These are phyloP conservation scores for Graphiopsis chlorocephala DNA, from an alignment of 2,329 filamentous ascomycete species.

Conservation along the genomic window DNA sequence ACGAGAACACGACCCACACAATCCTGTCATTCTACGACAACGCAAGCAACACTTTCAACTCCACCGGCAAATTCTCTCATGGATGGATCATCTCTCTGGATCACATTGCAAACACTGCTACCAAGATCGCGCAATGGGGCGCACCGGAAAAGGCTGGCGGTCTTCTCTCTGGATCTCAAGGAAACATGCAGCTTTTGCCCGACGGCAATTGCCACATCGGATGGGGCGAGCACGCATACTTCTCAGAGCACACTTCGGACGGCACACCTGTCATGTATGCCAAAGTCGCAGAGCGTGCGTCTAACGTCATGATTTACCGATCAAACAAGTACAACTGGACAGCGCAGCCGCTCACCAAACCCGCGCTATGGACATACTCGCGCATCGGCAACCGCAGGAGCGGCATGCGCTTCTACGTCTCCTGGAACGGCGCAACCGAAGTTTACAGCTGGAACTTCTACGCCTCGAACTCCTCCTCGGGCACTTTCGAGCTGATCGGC, in stretches of 20 bases:
- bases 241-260: constrained; percentile 46
- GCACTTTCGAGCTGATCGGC: constrained; percentile 39
- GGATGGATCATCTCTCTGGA: constrained; percentile 50
- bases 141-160: constrained; percentile 46
- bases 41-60: constrained; percentile 48
- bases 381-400: constrained; percentile 30
- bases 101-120: constrained; percentile 43
- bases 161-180: constrained; percentile 51
- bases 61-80: constrained; percentile 38
- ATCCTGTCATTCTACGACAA: constrained; percentile 56
- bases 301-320: constrained; percentile 53
- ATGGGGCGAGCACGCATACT: constrained; percentile 51
- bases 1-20: constrained; percentile 47
- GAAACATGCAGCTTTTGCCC: constrained; percentile 54
- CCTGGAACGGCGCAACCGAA: constrained; percentile 53
- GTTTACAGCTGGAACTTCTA: constrained; percentile 52
- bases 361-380: constrained; percentile 37
- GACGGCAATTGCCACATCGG: constrained; percentile 55
- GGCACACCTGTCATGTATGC: constrained; percentile 54
- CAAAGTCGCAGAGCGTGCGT: constrained; percentile 43
- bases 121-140: constrained; percentile 47
- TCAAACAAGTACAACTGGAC: constrained; percentile 55
- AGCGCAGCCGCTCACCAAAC: constrained; percentile 45
- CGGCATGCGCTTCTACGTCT: constrained; percentile 50
- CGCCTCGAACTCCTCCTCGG: constrained; percentile 35